Evolutionary conservation across 1,139 yeast genomes (phyloP).

Genomic region (Yamadazyma sp.): DNA sequence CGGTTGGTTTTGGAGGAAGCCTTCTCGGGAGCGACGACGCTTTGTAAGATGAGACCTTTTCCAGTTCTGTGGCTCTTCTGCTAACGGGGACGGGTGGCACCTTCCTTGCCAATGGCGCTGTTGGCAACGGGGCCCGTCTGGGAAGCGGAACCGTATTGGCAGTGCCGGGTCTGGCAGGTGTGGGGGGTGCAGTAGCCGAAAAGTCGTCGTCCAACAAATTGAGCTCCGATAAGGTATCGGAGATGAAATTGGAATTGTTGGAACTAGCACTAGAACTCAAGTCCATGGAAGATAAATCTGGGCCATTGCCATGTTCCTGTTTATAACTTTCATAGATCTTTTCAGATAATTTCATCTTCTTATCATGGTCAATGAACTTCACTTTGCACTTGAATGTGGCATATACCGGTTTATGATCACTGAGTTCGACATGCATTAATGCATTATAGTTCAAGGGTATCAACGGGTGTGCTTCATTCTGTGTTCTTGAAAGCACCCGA

Average conservation of each 20-base stretch:
- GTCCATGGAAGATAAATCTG: slow-evolving; percentile 6
- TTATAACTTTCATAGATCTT: slow-evolving; percentile 34
- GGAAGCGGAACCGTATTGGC: slow-evolving; percentile 17
- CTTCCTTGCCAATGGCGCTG: slow-evolving; percentile 24
- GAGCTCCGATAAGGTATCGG: slow-evolving; percentile 37
- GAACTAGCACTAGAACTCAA: slow-evolving; percentile 13
- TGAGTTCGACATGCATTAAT: slow-evolving; percentile 54
- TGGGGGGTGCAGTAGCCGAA: slow-evolving; percentile 22
- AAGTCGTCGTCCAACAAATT: slow-evolving; percentile 32
- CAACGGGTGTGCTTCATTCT: slow-evolving; percentile 47
- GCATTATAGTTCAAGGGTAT: slow-evolving; percentile 61
- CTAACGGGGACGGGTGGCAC: slow-evolving; percentile 41
- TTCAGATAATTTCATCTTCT: slow-evolving; percentile 30
- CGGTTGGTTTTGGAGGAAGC: slow-evolving; percentile 24
- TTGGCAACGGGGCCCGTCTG: slow-evolving; percentile 32
- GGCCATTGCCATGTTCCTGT: slow-evolving; percentile 25
- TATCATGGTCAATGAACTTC: slow-evolving; percentile 54
- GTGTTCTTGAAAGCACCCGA: slow-evolving; percentile 59
- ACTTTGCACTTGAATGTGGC: slow-evolving; percentile 70
- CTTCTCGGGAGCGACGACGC: slow-evolving; percentile 14
- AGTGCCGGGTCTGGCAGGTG: slow-evolving; percentile 21
- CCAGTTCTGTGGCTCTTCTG: slow-evolving; percentile 20
- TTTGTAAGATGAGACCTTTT: slow-evolving; percentile 1
- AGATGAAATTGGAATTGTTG: slow-evolving; percentile 19
- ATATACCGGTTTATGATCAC: slow-evolving; percentile 92